Percentiles rank a stretch among this genome's conserved stretches.
phyloP scores from a whole-genome alignment of 352 stramenopile genomes.

The Globisporangium middletonii region DNA sequence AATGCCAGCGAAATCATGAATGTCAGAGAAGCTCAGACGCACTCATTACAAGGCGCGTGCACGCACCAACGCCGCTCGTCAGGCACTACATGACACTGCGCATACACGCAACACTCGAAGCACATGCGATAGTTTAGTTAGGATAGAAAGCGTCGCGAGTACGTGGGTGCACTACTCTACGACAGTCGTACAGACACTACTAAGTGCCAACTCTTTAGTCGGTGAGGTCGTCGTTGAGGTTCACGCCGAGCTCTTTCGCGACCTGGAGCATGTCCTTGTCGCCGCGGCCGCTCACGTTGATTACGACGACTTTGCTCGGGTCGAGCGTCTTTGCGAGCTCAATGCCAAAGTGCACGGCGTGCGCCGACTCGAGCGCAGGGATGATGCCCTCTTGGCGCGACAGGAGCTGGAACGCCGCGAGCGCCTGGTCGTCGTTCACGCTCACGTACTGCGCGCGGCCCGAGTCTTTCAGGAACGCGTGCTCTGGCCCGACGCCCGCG shows the following conservation, averaged over 20 bases:
- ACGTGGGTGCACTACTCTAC: too few relatives aligned
- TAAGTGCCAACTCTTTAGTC: constrained; percentile 15
- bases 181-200: neutral
- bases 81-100: too few relatives aligned
- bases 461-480: constrained; percentile 96
- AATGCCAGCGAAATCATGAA: too few relatives aligned
- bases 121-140: too few relatives aligned
- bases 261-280: constrained; percentile 99
- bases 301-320: constrained; percentile 91
- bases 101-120: too few relatives aligned
- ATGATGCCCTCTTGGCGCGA: constrained; percentile 98
- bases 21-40: too few relatives aligned
- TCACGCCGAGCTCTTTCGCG: constrained; percentile 93
- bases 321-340: constrained; percentile 89
- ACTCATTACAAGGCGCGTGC: too few relatives aligned
- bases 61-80: too few relatives aligned
- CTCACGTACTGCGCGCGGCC: constrained; percentile 95
- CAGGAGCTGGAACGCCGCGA: constrained; percentile 95
- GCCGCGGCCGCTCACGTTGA: constrained; percentile 96
- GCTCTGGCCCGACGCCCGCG: constrained; percentile 95
- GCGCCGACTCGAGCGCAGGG: constrained; percentile 94
- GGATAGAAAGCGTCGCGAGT: too few relatives aligned
- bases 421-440: constrained; percentile 95
- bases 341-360: constrained; percentile 94
- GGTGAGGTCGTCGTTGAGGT: constrained; percentile 84